Evolutionary conservation across 495 filamentous ascomycete genomes (phyloP).

Genomic region (Penicillium egyptiacum): DNA sequence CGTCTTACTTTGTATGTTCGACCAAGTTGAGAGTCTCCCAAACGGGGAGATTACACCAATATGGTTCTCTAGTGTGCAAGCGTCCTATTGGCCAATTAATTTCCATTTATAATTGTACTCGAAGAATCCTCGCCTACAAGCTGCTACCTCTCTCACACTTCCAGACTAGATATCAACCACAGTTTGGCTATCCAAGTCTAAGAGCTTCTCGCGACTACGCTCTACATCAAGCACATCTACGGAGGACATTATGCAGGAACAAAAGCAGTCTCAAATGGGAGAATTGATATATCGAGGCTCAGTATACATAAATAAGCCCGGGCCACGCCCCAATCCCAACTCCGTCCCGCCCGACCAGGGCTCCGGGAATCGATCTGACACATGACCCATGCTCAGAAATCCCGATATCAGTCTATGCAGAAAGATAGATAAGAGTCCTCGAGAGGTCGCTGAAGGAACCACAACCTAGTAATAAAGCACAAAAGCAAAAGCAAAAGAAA

Average conservation of each 20-base stretch:
- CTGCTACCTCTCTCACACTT: too few relatives aligned
- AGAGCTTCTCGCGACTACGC: too few relatives aligned
- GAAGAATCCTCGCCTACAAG: too few relatives aligned
- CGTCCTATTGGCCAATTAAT: too few relatives aligned
- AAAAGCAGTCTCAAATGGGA: background rate
- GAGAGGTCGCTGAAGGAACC: background rate
- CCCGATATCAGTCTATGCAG: background rate
- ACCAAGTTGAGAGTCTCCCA: too few relatives aligned
- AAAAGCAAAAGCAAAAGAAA: background rate
- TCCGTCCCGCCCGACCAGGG: background rate
- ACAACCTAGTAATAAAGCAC: background rate
- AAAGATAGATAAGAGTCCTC: background rate
- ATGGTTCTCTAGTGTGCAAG: too few relatives aligned
- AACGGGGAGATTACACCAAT: too few relatives aligned
- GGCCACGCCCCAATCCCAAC: background rate
- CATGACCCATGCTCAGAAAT: background rate
- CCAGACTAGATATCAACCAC: too few relatives aligned
- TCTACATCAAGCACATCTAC: too few relatives aligned
- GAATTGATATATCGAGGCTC: conserved; percentile 1
- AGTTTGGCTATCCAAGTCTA: too few relatives aligned
- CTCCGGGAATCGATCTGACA: background rate
- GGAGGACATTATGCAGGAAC: background rate
- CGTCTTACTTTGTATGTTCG: too few relatives aligned
- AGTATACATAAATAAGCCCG: background rate
- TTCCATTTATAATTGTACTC: too few relatives aligned